Percentiles rank a stretch among this genome's conserved stretches.
Evolutionary conservation across 2,329 filamentous ascomycete species (phyloP).

Genomic region (Ophiostoma sp.): DNA sequence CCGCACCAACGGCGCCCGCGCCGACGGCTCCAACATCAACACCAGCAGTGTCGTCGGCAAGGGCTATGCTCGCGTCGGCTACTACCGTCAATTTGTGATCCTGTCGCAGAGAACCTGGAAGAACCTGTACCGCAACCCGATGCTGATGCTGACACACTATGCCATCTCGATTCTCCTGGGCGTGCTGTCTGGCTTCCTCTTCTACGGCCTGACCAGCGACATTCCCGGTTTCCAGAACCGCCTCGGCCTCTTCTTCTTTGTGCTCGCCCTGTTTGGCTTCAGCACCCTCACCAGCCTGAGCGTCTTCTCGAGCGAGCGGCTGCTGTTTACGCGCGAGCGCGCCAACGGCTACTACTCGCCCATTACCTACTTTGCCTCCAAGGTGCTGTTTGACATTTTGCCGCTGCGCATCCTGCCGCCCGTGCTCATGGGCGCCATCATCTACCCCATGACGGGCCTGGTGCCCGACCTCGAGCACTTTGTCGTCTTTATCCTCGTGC

Average conservation of each 20-base stretch:
- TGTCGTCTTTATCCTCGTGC: conserved; percentile 81
- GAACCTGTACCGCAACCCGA: conserved; percentile 94
- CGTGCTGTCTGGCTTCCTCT: conserved; percentile 89
- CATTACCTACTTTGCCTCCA: conserved; percentile 87
- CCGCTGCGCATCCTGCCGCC: conserved; percentile 91
- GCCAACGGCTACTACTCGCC: conserved; percentile 97
- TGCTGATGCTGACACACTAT: conserved; percentile 98
- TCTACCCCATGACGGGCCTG: conserved; percentile 96
- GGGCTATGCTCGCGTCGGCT: conserved; percentile 76
- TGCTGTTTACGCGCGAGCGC: conserved; percentile 86
- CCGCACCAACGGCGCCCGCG: conserved; percentile 32
- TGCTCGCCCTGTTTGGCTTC: conserved; percentile 92
- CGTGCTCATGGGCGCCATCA: conserved; percentile 88
- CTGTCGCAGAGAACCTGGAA: conserved; percentile 89
- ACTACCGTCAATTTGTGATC: conserved; percentile 78
- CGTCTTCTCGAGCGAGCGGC: conserved; percentile 84
- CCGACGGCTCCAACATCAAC: conserved; percentile 32
- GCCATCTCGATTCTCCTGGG: conserved; percentile 92
- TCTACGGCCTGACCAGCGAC: conserved; percentile 93
- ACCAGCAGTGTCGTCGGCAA: conserved; percentile 60
- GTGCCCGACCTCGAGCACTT: conserved; percentile 79
- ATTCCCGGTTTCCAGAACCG: conserved; percentile 97
- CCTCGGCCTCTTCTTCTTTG: conserved; percentile 94
- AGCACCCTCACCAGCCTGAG: conserved; percentile 90
- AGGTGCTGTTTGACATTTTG: conserved; percentile 97